Percentiles rank a stretch among this genome's conserved stretches.
Evolutionary conservation across 1,139 yeast genomes (phyloP).

Genomic region (Tardiomyces digboiensis): DNA sequence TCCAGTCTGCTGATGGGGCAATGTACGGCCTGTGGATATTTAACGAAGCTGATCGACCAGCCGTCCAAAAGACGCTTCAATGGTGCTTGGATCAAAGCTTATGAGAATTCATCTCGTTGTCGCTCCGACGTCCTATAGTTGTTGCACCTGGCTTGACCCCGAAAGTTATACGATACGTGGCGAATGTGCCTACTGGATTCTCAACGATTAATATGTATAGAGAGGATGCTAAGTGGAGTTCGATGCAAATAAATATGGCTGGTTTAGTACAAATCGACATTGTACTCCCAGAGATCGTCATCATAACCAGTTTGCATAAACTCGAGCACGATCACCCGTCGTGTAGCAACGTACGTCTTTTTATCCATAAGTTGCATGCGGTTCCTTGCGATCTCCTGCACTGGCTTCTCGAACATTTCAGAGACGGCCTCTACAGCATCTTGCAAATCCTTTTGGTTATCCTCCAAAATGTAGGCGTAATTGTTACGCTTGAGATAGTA

Average conservation of each 20-base stretch:
- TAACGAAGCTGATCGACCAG: conserved; percentile 61
- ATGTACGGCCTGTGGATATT: conserved; percentile 89
- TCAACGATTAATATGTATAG: too few species aligned
- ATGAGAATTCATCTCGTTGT: too few species aligned
- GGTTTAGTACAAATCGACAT: background rate
- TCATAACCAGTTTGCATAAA: conserved; percentile 26
- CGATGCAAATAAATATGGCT: conserved; percentile 1
- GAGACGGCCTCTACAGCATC: conserved; percentile 73
- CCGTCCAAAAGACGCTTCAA: conserved; percentile 49
- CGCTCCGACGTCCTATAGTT: too few species aligned
- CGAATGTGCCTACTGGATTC: too few species aligned
- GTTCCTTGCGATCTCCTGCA: conserved; percentile 20
- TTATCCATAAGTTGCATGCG: conserved; percentile 27
- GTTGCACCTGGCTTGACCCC: too few species aligned
- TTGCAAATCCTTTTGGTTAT: conserved; percentile 60
- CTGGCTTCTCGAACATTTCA: conserved; percentile 43
- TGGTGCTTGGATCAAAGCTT: conserved; percentile 24
- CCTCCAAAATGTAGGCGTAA: conserved; percentile 45
- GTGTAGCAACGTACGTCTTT: conserved; percentile 26
- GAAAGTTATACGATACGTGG: too few species aligned
- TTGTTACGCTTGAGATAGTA: conserved; percentile 50
- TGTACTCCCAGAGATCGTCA: conserved; percentile 27
- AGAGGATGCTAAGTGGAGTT: too few species aligned
- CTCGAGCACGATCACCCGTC: conserved; percentile 26
- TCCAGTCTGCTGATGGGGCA: conserved; percentile 65